Conservation (phyloP, 2,329 filamentous ascomycete genomes). For the Ophiostoma populinum region DNA sequence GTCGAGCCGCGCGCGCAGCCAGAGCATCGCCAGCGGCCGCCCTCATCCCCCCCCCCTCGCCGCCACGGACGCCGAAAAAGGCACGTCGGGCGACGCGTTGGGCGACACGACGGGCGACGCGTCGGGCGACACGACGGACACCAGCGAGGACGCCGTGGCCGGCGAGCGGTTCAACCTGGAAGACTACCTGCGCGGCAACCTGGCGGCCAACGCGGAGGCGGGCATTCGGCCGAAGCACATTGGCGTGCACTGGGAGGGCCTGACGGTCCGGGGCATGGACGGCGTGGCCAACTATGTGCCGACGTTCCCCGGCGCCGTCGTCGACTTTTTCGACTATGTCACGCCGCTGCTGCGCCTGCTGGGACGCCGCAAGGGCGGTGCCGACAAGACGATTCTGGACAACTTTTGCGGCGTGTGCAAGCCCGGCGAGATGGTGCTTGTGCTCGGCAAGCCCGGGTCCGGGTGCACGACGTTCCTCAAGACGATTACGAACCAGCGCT, state of each 20-base stretch:
- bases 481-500: constrained; percentile 47
- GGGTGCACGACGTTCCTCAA: constrained; percentile 56
- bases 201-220: constrained; percentile 53
- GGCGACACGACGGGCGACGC: constrained; percentile 16
- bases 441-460: constrained; percentile 60
- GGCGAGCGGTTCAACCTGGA: constrained; percentile 58
- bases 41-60: no score
- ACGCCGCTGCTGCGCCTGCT: constrained; percentile 46
- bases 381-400: constrained; percentile 56
- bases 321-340: constrained; percentile 60
- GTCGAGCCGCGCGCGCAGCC: constrained; percentile 25
- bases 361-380: constrained; percentile 48
- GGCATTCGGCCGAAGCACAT: constrained; percentile 71
- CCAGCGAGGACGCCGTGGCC: constrained; percentile 18
- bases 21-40: constrained; percentile 28
- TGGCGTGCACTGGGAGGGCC: constrained; percentile 59
- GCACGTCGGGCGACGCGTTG: constrained; percentile 3
- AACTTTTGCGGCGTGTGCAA: constrained; percentile 53
- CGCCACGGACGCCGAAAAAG: constrained; percentile 41
- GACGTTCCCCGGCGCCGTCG: constrained; percentile 63
- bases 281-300: constrained; percentile 54
- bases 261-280: constrained; percentile 61
- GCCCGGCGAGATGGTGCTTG: constrained; percentile 78
- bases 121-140: background rate
- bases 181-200: constrained; percentile 50